These are phyloP conservation scores for Solanum bulbocastanum DNA, from an alignment of 257 asterid species.

Conservation along the genomic window DNA sequence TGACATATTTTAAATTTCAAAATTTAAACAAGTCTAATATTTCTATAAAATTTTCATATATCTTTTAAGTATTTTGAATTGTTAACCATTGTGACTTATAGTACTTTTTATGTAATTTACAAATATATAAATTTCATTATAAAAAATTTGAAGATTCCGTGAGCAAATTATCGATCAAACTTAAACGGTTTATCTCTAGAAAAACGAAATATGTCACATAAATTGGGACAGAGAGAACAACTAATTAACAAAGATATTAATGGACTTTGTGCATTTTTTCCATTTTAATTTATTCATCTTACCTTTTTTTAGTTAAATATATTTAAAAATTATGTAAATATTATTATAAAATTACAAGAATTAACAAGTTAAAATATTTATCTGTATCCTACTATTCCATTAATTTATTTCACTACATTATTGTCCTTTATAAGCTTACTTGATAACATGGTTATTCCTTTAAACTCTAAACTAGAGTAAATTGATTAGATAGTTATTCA, in stretches of 20 bases:
- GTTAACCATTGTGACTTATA: neutral
- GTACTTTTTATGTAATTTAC: too few relatives aligned
- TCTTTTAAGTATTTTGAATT: neutral
- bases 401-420: neutral
- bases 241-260: neutral
- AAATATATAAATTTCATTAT: too few relatives aligned
- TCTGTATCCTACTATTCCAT: neutral
- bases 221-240: too few relatives aligned
- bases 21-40: too few relatives aligned
- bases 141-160: too few relatives aligned
- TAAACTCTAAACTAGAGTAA: neutral
- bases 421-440: neutral
- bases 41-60: too few relatives aligned
- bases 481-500: too few relatives aligned
- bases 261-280: neutral
- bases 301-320: neutral
- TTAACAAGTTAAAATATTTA: too few relatives aligned
- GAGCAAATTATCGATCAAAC: neutral
- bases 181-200: neutral
- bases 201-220: neutral
- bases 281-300: neutral
- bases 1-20: neutral
- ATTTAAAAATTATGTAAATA: too few relatives aligned
- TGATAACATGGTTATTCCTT: neutral
- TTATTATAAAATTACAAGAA: too few relatives aligned